Conservation (phyloP, 208 protist species). For the Trichomonas tenax region DNA sequence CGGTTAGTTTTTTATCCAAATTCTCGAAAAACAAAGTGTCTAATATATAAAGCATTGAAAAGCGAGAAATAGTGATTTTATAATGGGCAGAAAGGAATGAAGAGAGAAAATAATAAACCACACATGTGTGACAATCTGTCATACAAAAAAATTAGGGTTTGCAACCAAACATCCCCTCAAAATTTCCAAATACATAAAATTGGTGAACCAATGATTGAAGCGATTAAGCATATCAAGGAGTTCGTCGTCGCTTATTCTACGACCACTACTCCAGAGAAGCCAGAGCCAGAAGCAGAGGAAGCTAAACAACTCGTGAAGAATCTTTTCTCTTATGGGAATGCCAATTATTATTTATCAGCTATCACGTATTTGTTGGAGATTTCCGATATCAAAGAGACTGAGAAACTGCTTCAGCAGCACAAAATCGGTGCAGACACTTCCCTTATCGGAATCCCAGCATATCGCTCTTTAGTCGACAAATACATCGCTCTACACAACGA, state of each 20-base stretch:
- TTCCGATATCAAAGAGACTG: background rate
- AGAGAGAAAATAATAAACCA: no score
- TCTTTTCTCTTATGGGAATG: background rate
- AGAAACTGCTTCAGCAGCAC: background rate
- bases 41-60: no score
- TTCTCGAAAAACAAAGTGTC: no score
- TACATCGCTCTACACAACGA: background rate
- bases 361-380: background rate
- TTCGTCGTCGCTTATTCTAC: background rate
- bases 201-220: background rate
- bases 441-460: background rate
- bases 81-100: no score
- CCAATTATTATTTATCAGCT: background rate
- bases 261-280: background rate
- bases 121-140: no score
- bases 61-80: no score
- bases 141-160: no score
- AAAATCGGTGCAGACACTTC: background rate
- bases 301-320: background rate
- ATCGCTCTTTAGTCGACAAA: background rate
- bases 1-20: no score
- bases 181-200: background rate
- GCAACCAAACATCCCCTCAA: no score
- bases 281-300: background rate
- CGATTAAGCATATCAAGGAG: background rate